Conservation (phyloP, 768 basidiomycete species). For the Podaxis carcinomalis region DNA sequence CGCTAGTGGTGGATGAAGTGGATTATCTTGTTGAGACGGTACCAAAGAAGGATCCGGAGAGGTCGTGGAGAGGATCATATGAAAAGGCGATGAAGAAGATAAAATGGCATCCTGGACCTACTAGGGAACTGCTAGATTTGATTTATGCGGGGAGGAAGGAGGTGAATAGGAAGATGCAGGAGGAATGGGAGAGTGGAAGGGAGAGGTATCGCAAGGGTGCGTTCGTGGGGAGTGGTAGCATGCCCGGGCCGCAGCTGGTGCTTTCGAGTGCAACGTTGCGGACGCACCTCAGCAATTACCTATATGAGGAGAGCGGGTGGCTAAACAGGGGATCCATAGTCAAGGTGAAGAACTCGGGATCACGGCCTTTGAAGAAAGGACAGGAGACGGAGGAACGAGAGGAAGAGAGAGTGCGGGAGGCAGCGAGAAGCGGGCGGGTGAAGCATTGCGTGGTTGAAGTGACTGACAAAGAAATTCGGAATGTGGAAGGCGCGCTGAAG, state of each 20-base stretch:
- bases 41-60: constrained; percentile 36
- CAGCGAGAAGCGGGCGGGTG: constrained; percentile 7
- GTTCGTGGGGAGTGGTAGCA: constrained; percentile 15
- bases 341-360: constrained; percentile 25
- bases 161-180: constrained; percentile 21
- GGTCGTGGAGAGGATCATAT: constrained; percentile 29
- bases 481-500: constrained; percentile 45
- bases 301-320: constrained; percentile 59
- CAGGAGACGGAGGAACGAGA: constrained; percentile 1
- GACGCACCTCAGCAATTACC: constrained; percentile 45
- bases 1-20: constrained; percentile 71
- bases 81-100: constrained; percentile 38
- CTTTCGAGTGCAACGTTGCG: constrained; percentile 71
- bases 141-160: constrained; percentile 41
- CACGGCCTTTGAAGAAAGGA: constrained; percentile 11
- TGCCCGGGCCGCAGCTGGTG: constrained; percentile 52
- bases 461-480: constrained; percentile 48
- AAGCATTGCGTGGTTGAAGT: constrained; percentile 61
- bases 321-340: constrained; percentile 38
- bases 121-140: constrained; percentile 53
- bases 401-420: constrained; percentile 13
- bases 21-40: constrained; percentile 64
- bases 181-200: constrained; percentile 11
- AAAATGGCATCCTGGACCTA: constrained; percentile 52
- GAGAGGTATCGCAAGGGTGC: constrained; percentile 5